Evolutionary conservation across 2,329 filamentous ascomycete species (phyloP), one percentile per base, ranked within the genome.

Genomic region (Penicillium expansum): DNA sequence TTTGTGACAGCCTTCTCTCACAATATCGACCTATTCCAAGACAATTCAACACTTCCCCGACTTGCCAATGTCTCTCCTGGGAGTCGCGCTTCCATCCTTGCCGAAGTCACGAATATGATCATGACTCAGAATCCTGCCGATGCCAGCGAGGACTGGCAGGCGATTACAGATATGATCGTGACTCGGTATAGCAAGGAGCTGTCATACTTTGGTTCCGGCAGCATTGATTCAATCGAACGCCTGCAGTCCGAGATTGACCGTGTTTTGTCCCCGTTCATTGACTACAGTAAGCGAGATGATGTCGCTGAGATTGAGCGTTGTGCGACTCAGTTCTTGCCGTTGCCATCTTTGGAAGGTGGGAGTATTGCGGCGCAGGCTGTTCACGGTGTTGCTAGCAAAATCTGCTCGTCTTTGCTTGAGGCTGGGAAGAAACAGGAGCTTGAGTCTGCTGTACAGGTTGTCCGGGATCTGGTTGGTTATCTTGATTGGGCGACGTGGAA

Each of bases 101-200:
- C 65, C 0, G 80, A 84, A 20, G 68, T 88, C 1, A 72, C 72
- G 3, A 55, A 67, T 0, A 71, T 84, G 44, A 72, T 82, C 1
- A 61, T 72, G 30, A 62, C 55, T 9, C 64, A 72, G 11, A 70
- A 72, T 13, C 60, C 48, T 63, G 60, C 24, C 60, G 65, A 18
- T 67, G 14, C 48, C 8, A 60, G 62, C 3, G 66, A 83, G 27
- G 76, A 90, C 64, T 92, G 89, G 89, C 89, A 91, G 67, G 79
- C 75, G 0, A 76, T 88, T 1, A 79, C 81, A 0, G 89, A 92
- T 63, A 80, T 88, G 77, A 76, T 92, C 4, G 77, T 90, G 4
- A 69, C 77, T 5, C 81, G 88, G 1, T 91, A 88, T 64, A 80
- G 81, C 4, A 75, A 81, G 32, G 77, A 84, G 24, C 72, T 92